phyloP scores from a whole-genome alignment of 2,329 filamentous ascomycete genomes.

The Penicillium capsulatum region DNA sequence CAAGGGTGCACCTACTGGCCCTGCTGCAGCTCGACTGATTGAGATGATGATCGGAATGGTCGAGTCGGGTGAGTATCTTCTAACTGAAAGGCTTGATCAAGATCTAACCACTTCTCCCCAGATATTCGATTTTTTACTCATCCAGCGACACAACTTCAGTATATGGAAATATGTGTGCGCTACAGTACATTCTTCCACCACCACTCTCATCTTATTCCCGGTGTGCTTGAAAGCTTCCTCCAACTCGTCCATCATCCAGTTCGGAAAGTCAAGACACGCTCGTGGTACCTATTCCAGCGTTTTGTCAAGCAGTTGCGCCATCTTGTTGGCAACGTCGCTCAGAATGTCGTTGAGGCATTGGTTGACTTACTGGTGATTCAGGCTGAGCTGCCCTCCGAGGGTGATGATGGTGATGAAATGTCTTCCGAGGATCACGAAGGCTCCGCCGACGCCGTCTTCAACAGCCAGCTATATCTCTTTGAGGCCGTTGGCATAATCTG shows the following conservation, averaged over 20 bases:
- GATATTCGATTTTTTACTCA: constrained; percentile 78
- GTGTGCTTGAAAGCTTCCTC: constrained; percentile 87
- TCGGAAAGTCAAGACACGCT: constrained; percentile 79
- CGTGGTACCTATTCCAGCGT: constrained; percentile 95
- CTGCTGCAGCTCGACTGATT: constrained; percentile 75
- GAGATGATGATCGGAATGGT: constrained; percentile 97
- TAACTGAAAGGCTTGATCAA: no score
- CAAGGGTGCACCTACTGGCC: constrained; percentile 75
- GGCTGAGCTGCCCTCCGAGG: constrained; percentile 76
- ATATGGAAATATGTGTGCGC: constrained; percentile 96
- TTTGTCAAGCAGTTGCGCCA: constrained; percentile 82
- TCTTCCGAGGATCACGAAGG: constrained; percentile 90
- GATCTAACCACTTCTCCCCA: no score
- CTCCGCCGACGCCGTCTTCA: constrained; percentile 85
- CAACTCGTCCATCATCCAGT: constrained; percentile 83
- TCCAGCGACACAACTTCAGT: constrained; percentile 88
- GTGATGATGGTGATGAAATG: constrained; percentile 80
- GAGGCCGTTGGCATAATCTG: constrained; percentile 92
- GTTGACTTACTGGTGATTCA: constrained; percentile 84
- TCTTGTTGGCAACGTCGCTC: constrained; percentile 82
- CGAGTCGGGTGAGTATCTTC: constrained; percentile 57
- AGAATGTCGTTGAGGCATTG: constrained; percentile 87
- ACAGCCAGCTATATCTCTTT: constrained; percentile 85
- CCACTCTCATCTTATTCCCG: constrained; percentile 74
- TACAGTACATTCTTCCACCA: constrained; percentile 91